Base-by-base conservation (phyloP, 345 rosid species). In the Sisymbrium altissimum region DNA sequence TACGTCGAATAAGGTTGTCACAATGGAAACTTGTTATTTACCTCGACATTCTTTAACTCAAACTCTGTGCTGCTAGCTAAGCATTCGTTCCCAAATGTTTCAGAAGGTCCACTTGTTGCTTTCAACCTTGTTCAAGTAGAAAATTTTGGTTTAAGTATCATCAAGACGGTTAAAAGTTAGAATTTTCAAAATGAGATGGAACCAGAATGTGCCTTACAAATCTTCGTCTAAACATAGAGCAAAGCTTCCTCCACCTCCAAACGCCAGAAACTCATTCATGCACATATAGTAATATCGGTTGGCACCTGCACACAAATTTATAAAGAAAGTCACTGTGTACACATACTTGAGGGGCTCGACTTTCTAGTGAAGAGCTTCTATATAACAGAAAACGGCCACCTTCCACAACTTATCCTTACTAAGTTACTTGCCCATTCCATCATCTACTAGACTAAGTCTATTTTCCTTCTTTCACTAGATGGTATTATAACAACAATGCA, bases 231-330 rank as follows among this genome's bases (percentile, higher is more conserved):
- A 79, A 72, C 85, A 57, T 81, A 94, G 78, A 45, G 96, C 96
- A 73, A 86, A 91, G 86, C 83, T 84, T 71, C 91, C 86, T 23
- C 96, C 98, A 64, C 98, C 98, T 40, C 97, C 98, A 43, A 91
- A 76, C 9, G 96, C 98, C 68, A 94, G 81, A 33, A 90, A 79
- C 77, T 94, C 97, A 74, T 84, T 88, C 88, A 89, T 53, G 75
- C 98, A 94, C 83, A 91, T 82, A 77, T 66, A 86, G 66, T 88
- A 94, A 79, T 89, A 94, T 50, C 96, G 85, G 80, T 94, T 94
- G 74, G 91, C 96, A 85, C 98, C 98, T 94, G 70, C 78, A 50
- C 40, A 21, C 23, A 60, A 9, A 46, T 27, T 63, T 46, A 25
- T 54, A 27, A 69, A 41, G 56, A 21, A 38, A 14, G 6, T 17